Conservation (phyloP, 208 protist genomes). For the Porcisia hertigi region DNA sequence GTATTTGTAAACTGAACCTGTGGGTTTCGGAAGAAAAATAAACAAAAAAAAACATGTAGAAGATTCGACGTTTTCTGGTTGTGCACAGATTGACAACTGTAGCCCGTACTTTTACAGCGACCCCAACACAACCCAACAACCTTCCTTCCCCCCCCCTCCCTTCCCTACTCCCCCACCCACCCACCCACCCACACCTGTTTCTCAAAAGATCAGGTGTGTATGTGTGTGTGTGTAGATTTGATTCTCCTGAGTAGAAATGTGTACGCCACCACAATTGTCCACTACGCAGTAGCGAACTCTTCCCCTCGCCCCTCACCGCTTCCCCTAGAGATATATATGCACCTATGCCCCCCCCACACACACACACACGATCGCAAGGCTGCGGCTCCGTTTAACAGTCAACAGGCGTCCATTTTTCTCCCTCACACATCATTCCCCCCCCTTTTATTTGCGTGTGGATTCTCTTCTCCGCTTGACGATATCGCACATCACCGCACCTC, state of each 20-base stretch:
- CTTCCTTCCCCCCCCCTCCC: background rate
- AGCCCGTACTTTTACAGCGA: background rate
- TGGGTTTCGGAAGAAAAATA: background rate
- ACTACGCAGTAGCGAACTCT: background rate
- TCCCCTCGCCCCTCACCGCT: background rate
- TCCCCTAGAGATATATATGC: background rate
- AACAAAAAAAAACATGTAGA: background rate
- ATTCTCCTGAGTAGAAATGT: background rate
- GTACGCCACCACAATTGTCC: background rate
- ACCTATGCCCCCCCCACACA: background rate
- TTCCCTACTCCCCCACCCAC: background rate
- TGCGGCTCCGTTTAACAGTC: background rate
- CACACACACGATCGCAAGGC: background rate
- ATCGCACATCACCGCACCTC: background rate
- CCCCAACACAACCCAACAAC: background rate
- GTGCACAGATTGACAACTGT: background rate
- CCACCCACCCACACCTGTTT: background rate
- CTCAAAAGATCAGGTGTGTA: background rate
- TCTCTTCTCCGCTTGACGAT: background rate
- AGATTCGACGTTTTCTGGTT: background rate
- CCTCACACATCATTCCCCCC: background rate
- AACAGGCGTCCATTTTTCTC: background rate
- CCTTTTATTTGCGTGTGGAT: background rate
- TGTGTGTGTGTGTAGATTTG: background rate
- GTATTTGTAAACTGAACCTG: background rate